Evolutionary conservation across 2,329 filamentous ascomycete species (phyloP).

Genomic region (Diaporthe longicolla): DNA sequence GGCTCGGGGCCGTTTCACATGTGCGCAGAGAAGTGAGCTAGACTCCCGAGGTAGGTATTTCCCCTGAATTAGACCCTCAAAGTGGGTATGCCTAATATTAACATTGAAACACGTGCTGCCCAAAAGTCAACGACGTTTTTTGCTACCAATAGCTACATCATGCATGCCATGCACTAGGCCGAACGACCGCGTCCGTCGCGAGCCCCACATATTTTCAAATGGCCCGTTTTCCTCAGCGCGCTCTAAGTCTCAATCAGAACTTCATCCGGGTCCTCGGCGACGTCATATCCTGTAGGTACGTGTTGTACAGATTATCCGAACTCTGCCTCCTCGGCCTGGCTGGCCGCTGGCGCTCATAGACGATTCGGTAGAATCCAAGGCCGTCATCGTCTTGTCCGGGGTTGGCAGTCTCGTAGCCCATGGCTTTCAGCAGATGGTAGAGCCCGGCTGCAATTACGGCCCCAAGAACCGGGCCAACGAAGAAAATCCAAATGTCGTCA

Average conservation of each 20-base stretch:
- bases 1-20: constrained; percentile 21
- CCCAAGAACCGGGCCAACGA: constrained; percentile 66
- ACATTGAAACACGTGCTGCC: constrained; percentile 17
- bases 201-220: constrained; percentile 4
- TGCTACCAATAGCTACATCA: background rate
- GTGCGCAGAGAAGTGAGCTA: background rate
- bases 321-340: background rate
- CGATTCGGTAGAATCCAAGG: constrained; percentile 36
- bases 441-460: constrained; percentile 57
- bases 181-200: background rate
- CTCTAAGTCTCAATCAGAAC: background rate
- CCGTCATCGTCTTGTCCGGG: constrained; percentile 48
- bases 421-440: constrained; percentile 54
- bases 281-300: constrained; percentile 37
- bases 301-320: constrained; percentile 27
- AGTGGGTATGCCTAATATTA: constrained; percentile 12
- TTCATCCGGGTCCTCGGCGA: constrained; percentile 30
- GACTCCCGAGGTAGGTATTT: background rate
- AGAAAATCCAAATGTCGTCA: constrained; percentile 68
- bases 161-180: constrained; percentile 19
- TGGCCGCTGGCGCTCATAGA: constrained; percentile 11
- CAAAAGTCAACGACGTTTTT: constrained; percentile 3
- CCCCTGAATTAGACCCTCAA: constrained; percentile 15
- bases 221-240: background rate
- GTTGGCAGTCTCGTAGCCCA: constrained; percentile 54